Base-by-base conservation (phyloP, 352 stramenopile genomes). In the Phytophthora palmivora region DNA sequence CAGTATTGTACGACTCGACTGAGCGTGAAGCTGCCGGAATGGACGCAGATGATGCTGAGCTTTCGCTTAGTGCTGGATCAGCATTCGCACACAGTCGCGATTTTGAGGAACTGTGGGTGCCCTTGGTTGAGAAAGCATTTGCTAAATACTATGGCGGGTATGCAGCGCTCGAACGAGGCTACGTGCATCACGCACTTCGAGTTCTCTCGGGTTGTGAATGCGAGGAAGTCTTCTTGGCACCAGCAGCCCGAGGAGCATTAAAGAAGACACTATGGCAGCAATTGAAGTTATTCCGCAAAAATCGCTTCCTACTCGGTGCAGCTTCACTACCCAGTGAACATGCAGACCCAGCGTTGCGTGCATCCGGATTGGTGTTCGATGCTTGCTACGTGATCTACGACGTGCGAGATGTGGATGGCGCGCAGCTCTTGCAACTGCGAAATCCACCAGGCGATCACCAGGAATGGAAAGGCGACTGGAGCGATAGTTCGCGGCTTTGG, bases 391-490 rank as follows among this genome's bases (percentile, higher is more conserved):
- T 95, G 22, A 78, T 98, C 36, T 97, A 97, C 63, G 89, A 97
- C 58, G 90, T 97, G 32, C 76, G 75, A 12, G 70, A 94, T 59
- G 76, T 97, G 10, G 90, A 94, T 65, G 87, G 87, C 38, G 78
- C 95, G 58, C 74, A 92, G 46, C 76, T 98, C 22, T 47, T 98
- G 45, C 70, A 95, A 70, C 74, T 98, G 56, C 89, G 91, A 47
- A 98, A 98, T 61, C 92, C 94, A 3, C 96, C 93, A 49, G 90
- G 94, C 38, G 92, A 98, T 60, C 89, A 97, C 59, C 77, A 76
- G 46, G 88, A 97, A 70, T 98, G 94, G 94, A 91, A 89, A 58
- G 94, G 94, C 18, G 92, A 98, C 70, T 98, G 94, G 94, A 95
- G 89, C 61, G 91, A 98, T 76, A 67, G 71, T 51, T 98, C 91